Base-by-base conservation (phyloP, 2,329 filamentous ascomycete species). In the Aspergillus piperis region DNA sequence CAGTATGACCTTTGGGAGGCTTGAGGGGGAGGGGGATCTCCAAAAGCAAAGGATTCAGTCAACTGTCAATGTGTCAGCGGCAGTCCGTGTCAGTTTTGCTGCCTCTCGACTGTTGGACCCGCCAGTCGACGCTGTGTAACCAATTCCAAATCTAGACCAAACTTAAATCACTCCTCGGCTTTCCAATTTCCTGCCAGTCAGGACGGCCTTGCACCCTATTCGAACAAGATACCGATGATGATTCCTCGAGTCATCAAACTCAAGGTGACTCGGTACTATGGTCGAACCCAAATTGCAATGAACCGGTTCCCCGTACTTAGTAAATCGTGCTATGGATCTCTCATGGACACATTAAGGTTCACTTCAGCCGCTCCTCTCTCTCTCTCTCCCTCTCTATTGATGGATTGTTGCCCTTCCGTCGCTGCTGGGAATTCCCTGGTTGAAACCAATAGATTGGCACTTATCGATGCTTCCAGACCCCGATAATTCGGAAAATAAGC, bases 401-500 rank as follows among this genome's bases (percentile, higher is more conserved):
- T 41, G 23, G 38, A 13, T 50, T 48, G 44, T 44, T 50, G 41
- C 51, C 52, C 54, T 60, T 47, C 38, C 23, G 21, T 53, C 49
- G 41, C 53, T 44, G 53, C 53, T 44, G 53, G 53, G 41, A 23
- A 32, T 36, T 42, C 39, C 48, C 49, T 60, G 15, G 52, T 53
- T 44, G 11, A 52, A 36, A 42, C 48, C 59, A 63, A 62, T 63
- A 57, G 55, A 49, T 58, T 53, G 59, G 41, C 23, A 36, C 50
- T 25, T 11, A 58, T 62, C 47, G 54, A 58, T 25, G 52, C 57
- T 57, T 59, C 57, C 49, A 62, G 58, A 60, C 60, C 58, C 52
- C 41, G 47, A 61, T 61, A 61, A 53, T 55, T 59, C 64, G 64
- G 64, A 63, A 57, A 66, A 63, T 64, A 66, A 59, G 53, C 55